Base-by-base conservation (phyloP, 2,329 filamentous ascomycete genomes). In the Aspergillus sp. region DNA sequence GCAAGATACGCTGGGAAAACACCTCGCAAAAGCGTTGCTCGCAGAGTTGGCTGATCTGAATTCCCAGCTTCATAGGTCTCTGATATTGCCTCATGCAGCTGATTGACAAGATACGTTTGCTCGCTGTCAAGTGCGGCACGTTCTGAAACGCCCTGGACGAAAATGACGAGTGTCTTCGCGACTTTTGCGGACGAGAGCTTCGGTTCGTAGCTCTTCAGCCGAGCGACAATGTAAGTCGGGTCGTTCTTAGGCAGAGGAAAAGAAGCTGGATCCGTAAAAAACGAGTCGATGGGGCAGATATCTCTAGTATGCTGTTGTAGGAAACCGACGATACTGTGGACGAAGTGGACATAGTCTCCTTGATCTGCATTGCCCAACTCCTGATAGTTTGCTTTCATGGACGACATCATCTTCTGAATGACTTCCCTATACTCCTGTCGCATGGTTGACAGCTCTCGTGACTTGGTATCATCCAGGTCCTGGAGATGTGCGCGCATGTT, bases 191-290 rank as follows among this genome's bases (percentile, higher is more conserved):
- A 76, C 3, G 69, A 70, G 2, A 86, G 71, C 62, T 82, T 85
- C 1, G 82, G 75, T 12, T 78, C 80, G 59, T 87, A 88, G 44
- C 83, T 80, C 61, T 83, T 84, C 32, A 88, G 72, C 56, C 80
- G 80, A 8, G 83, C 85, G 4, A 86, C 81, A 22, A 88, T 83
- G 66, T 88, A 88, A 0, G 78, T 82, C 2, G 85, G 85, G 64
- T 88, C 85, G 2, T 73, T 76, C 3, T 78, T 77, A 5, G 85
- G 85, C 4, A 87, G 73, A 2, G 85, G 85, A 66, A 88, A 88
- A 0, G 79, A 77, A 2, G 77, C 73, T 2, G 84, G 84, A 61
- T 87, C 81, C 2, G 81, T 85, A 69, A 87, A 87, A 74, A 86
- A 87, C 1, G 74, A 68, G 54, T 86, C 79, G 15, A 87, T 76